Evolutionary conservation across 176 grass and related monocot genomes (phyloP).

Genomic region (Triticum turgidum): DNA sequence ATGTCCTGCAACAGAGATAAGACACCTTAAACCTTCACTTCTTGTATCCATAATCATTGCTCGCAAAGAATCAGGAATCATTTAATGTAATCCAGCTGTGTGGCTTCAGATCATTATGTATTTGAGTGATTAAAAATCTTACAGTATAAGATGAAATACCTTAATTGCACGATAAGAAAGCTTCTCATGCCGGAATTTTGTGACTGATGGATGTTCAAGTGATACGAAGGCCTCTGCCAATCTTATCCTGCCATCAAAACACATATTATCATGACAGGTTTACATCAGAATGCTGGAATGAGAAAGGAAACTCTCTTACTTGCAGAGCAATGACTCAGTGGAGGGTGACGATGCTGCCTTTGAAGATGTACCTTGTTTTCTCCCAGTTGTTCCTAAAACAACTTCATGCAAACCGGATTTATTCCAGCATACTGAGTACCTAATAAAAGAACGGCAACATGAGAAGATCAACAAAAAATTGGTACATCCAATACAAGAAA

Average conservation of each 20-base stretch:
- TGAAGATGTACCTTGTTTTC: constrained; percentile 87
- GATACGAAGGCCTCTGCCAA: constrained; percentile 57
- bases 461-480: not conserved
- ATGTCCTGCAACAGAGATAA: constrained; percentile 33
- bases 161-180: constrained; percentile 65
- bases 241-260: constrained; percentile 56
- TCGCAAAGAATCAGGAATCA: not conserved
- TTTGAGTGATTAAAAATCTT: not conserved
- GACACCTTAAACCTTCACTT: not conserved
- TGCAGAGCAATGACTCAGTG: constrained; percentile 82
- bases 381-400: constrained; percentile 80
- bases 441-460: constrained; percentile 15
- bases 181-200: constrained; percentile 23
- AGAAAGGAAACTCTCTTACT: constrained; percentile 56
- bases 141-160: constrained; percentile 36
- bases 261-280: not conserved
- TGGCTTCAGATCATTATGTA: not conserved
- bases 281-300: not conserved
- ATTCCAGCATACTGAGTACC: constrained; percentile 96
- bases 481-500: not conserved
- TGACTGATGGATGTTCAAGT: constrained; percentile 27
- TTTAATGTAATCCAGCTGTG: not conserved
- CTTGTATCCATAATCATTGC: not conserved
- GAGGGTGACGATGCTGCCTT: constrained; percentile 64
- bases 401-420: constrained; percentile 77